Percentiles rank a stretch among this genome's conserved stretches.
These are phyloP conservation scores for Vitis labrusca DNA, from an alignment of 164 flowering plant genomes.

Conservation along the genomic window DNA sequence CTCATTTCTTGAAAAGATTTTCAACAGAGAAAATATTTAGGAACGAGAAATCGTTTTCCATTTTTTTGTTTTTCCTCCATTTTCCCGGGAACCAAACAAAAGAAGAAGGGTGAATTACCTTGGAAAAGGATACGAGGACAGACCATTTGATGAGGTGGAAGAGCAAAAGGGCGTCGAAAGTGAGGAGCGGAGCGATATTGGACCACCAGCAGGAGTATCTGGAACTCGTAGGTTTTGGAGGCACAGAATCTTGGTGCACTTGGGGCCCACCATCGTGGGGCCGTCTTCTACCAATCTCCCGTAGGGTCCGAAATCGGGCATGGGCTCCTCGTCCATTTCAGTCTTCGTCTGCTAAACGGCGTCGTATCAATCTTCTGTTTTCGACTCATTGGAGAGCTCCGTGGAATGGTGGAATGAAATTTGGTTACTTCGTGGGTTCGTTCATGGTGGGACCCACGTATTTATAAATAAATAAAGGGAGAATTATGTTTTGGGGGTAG, in stretches of 20 bases:
- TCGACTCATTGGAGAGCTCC: neutral
- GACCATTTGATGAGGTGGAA: slow-evolving; percentile 11
- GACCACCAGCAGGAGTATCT: slow-evolving; percentile 10
- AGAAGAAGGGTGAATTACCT: neutral
- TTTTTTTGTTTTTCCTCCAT: neutral
- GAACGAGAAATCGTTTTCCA: too few species aligned
- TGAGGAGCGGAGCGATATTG: neutral
- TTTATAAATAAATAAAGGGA: too few species aligned
- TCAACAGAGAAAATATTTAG: too few species aligned
- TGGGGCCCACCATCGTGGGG: neutral
- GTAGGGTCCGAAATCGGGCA: slow-evolving; percentile 1
- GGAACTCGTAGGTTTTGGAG: slow-evolving; percentile 2
- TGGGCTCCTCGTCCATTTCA: neutral
- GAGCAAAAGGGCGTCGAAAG: slow-evolving; percentile 2
- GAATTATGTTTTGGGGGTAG: too few species aligned
- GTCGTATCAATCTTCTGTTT: neutral
- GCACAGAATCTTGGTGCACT: neutral
- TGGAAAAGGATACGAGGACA: slow-evolving; percentile 8
- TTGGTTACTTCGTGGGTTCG: neutral
- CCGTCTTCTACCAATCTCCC: neutral
- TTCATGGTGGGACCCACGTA: too few species aligned
- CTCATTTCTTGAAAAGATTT: too few species aligned
- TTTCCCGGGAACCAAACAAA: neutral
- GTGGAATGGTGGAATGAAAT: neutral
- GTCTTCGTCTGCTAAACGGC: neutral